phyloP scores from a whole-genome alignment of 805 yeast genomes.

The Metschnikowia amazonensis region DNA sequence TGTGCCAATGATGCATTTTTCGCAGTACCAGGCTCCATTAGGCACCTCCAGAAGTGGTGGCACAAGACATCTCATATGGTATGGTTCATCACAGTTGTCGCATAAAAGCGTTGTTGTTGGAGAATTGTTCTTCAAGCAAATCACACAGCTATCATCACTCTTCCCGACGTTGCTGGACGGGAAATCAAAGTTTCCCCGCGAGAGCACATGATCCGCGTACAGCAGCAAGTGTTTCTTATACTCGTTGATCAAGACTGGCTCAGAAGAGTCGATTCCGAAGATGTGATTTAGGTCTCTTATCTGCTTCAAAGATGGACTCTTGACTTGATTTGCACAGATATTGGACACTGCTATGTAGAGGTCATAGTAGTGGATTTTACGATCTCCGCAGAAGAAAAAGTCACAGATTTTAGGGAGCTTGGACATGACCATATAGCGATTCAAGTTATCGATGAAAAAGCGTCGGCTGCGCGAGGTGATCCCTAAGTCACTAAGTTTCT shows the following conservation, averaged over 20 bases:
- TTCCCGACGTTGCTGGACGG: constrained; percentile 31
- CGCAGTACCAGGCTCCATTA: constrained; percentile 72
- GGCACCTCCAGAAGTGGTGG: constrained; percentile 55
- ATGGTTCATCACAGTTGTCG: constrained; percentile 69
- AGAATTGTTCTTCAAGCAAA: constrained; percentile 46
- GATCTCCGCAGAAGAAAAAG: constrained; percentile 19
- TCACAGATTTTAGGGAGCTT: constrained; percentile 22
- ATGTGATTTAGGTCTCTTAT: constrained; percentile 24
- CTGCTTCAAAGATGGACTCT: constrained; percentile 12
- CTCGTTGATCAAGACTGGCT: constrained; percentile 20
- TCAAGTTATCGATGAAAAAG: constrained; percentile 58
- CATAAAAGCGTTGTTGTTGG: constrained; percentile 56
- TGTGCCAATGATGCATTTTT: constrained; percentile 77
- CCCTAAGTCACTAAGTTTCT: constrained; percentile 60
- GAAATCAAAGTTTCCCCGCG: constrained; percentile 27
- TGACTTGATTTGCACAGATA: constrained; percentile 7
- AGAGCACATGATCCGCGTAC: constrained; percentile 32
- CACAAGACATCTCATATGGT: constrained; percentile 63
- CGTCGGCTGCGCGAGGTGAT: constrained; percentile 58
- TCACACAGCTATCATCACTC: constrained; percentile 32
- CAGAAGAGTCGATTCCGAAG: constrained; percentile 21
- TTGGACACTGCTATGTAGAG: constrained; percentile 33
- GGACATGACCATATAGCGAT: constrained; percentile 52
- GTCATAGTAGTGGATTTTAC: constrained; percentile 35
- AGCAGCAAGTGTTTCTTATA: constrained; percentile 25